Evolutionary conservation across 768 basidiomycete species (phyloP), one percentile per base, ranked within the genome.

Genomic region (Tulasnella sp.): DNA sequence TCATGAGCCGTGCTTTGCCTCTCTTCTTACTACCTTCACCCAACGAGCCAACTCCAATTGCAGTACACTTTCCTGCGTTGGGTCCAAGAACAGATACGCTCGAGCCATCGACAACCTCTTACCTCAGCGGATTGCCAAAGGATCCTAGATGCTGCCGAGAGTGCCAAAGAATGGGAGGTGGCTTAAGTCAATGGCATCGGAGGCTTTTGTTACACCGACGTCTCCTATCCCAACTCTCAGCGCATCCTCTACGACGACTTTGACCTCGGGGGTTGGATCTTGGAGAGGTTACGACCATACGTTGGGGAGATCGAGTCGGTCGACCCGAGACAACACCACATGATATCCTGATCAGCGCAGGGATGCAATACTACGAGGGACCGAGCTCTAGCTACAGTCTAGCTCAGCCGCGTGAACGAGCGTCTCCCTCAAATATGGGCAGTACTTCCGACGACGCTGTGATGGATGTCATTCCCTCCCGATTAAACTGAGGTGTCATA

Each of bases 81-180:
- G 50, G 50, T 62, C 62, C 61, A 48, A 45, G 41, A 24, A 62
- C 23, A 26, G 24, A 29, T 49, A 47, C 29, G 61, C 60, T 30
- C 48, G 62, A 15, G 61, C 61, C n/a, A 63, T 62, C 61, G 61
- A 62, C 26, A 62, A 62, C 41, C 26, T 61, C 10, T 61, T 61
- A 61, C 42, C 21, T 24, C 41, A n/a, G 61, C 21, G 9, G 61
- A 61, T 19, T 61, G 61, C 59, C 44, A 17, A 5, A 51, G 44
- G 21, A 32, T 61, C 9, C 56, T 61, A n/a, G 15, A 30, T 17
- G 56, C 56, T 24, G 56, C 56, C 17, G 56, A 59, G 44, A 27
- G 24, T 11, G 27, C 56, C 10, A 42, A 29, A 17, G 47, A 23
- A 32, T 62, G 61, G 61, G 30, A 32, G 7, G 60, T 49, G 10